These are phyloP conservation scores for Xylaria sp. DNA, from an alignment of 2,329 filamentous ascomycete genomes.

Conservation along the genomic window DNA sequence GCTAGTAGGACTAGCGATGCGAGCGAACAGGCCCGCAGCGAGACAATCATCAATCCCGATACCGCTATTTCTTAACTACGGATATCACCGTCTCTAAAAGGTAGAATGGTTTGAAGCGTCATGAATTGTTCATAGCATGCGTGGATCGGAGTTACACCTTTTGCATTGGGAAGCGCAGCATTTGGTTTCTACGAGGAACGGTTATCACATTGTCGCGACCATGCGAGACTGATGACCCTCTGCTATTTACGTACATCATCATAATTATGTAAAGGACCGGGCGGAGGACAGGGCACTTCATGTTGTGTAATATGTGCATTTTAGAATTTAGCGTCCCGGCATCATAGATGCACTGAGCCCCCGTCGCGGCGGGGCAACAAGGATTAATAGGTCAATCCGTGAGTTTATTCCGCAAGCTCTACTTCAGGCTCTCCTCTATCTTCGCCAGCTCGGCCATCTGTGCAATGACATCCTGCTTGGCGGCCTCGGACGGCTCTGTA, in stretches of 20 bases:
- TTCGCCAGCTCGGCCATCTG: constrained; percentile 46
- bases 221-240: background rate
- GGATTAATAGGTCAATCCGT: constrained; percentile 5
- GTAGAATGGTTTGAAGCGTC: background rate
- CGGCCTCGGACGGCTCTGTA: constrained; percentile 51
- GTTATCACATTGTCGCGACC: background rate
- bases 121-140: background rate
- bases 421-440: constrained; percentile 38
- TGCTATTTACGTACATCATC: constrained; percentile 8
- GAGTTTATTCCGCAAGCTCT: background rate
- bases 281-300: background rate
- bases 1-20: background rate
- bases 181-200: background rate
- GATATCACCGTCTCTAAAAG: background rate
- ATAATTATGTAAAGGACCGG: background rate
- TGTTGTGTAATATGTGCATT: background rate
- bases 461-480: constrained; percentile 48
- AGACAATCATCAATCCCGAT: background rate
- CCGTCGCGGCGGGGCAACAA: background rate
- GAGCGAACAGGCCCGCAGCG: background rate
- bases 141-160: background rate
- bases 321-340: background rate
- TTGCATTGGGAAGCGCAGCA: background rate
- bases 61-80: background rate
- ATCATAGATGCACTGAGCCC: background rate